Percentiles rank a stretch among this genome's conserved stretches.
These are phyloP conservation scores for Tolypocladium album DNA, from an alignment of 2,329 filamentous ascomycete species.

Conservation along the genomic window DNA sequence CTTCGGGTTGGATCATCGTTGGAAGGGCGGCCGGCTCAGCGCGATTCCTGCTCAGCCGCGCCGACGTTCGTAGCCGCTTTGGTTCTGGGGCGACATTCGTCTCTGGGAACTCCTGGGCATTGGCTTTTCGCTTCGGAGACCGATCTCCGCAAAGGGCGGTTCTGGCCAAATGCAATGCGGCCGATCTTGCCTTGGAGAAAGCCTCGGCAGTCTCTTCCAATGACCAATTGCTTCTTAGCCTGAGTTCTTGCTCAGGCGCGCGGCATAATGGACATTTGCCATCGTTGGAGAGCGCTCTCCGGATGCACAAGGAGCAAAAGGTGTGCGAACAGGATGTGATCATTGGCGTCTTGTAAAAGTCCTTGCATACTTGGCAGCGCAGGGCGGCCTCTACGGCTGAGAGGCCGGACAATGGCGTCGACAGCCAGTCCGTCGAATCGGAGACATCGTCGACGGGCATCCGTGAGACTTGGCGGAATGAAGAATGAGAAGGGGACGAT, in stretches of 20 bases:
- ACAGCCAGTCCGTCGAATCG: slow-evolving; percentile 79
- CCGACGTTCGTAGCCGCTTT: slow-evolving; percentile 44
- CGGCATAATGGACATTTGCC: slow-evolving; percentile 84
- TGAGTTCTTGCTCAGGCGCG: slow-evolving; percentile 68
- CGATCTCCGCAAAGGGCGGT: slow-evolving; percentile 7
- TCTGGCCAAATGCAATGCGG: slow-evolving; percentile 54
- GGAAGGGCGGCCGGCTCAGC: slow-evolving; percentile 17
- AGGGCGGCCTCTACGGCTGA: slow-evolving; percentile 70
- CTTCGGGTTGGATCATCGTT: slow-evolving; percentile 2
- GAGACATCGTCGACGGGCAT: slow-evolving; percentile 37
- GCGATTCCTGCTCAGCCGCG: slow-evolving; percentile 33
- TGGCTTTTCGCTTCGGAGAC: slow-evolving; percentile 43
- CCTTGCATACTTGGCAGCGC: slow-evolving; percentile 95
- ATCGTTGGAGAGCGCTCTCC: slow-evolving; percentile 70
- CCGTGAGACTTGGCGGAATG: neutral
- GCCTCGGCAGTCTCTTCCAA: slow-evolving; percentile 75
- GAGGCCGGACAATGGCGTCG: slow-evolving; percentile 56
- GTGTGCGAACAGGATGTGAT: slow-evolving; percentile 92
- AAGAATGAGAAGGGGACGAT: neutral
- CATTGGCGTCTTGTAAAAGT: slow-evolving; percentile 91
- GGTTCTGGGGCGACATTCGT: slow-evolving; percentile 15
- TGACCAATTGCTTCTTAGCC: slow-evolving; percentile 73
- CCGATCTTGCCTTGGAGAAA: slow-evolving; percentile 56
- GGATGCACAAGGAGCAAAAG: slow-evolving; percentile 93
- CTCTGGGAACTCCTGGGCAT: slow-evolving; percentile 18